Evolutionary conservation across 78 protist species (phyloP).

Genomic region (Dictyostelium intermedium): DNA sequence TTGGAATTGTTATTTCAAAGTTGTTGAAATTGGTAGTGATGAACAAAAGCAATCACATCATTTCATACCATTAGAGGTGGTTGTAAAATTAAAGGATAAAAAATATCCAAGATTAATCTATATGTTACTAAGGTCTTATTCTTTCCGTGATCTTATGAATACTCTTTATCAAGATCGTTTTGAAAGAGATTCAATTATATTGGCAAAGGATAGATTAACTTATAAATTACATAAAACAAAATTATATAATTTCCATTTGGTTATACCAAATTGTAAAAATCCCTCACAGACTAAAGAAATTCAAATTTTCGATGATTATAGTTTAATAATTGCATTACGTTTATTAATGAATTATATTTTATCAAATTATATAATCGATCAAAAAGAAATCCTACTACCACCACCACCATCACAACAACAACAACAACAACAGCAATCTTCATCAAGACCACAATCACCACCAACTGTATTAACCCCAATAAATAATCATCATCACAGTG

Average conservation of each 20-base stretch:
- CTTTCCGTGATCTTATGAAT: constrained; percentile 12
- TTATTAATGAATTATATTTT: neutral
- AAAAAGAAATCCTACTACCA: neutral
- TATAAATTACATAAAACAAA: constrained; percentile 13
- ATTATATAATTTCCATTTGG: neutral
- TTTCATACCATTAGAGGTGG: neutral
- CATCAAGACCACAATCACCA: neutral
- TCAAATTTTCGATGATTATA: constrained; percentile 7
- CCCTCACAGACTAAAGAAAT: neutral
- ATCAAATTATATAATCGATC: constrained; percentile 14
- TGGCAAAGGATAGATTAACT: neutral
- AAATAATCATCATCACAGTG: neutral
- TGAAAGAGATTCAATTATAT: neutral
- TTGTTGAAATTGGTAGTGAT: neutral
- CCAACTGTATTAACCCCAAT: neutral
- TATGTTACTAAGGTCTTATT: neutral
- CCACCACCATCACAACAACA: neutral
- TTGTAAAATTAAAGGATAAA: neutral
- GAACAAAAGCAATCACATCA: neutral
- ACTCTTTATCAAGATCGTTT: neutral
- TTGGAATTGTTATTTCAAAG: neutral
- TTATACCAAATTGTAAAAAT: neutral
- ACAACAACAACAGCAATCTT: neutral
- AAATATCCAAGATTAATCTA: neutral
- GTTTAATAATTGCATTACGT: neutral